Evolutionary conservation across 2,329 filamentous ascomycete species (phyloP).

Genomic region (Piedraia hortae): DNA sequence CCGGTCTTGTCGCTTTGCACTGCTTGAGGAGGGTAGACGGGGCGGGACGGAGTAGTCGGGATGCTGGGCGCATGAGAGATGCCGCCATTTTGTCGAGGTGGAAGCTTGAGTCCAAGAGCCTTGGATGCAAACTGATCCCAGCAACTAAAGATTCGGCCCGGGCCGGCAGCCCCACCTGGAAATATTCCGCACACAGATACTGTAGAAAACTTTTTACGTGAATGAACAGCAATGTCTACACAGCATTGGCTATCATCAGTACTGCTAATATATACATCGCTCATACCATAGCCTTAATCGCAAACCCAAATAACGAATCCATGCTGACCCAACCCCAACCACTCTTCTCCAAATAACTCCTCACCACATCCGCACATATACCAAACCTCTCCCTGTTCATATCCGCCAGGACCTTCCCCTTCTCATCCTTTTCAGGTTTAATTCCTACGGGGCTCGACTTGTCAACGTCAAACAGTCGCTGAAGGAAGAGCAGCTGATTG

Average conservation of each 20-base stretch:
- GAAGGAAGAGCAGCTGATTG: conserved; percentile 79
- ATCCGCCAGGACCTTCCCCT: conserved; percentile 39
- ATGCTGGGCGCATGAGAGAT: conserved; percentile 34
- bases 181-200: no score
- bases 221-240: no score
- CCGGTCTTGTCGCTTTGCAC: conserved; percentile 20
- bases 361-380: conserved; percentile 49
- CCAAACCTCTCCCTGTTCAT: conserved; percentile 58
- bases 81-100: conserved; percentile 22
- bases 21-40: conserved; percentile 21
- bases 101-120: background rate
- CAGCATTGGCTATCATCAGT: no score
- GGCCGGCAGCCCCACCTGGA: no score
- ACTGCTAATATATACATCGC: no score
- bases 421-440: conserved; percentile 28
- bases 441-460: conserved; percentile 28
- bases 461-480: conserved; percentile 67
- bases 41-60: conserved; percentile 31
- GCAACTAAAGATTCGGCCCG: background rate
- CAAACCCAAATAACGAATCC: conserved; percentile 21
- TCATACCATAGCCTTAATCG: conserved; percentile 8
- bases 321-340: conserved; percentile 19
- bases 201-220: no score
- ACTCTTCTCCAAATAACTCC: conserved; percentile 18
- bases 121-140: background rate